Evolutionary conservation across 768 basidiomycete genomes (phyloP), one percentile per base, ranked within the genome.

Genomic region (Neoboletus subvelutipes): DNA sequence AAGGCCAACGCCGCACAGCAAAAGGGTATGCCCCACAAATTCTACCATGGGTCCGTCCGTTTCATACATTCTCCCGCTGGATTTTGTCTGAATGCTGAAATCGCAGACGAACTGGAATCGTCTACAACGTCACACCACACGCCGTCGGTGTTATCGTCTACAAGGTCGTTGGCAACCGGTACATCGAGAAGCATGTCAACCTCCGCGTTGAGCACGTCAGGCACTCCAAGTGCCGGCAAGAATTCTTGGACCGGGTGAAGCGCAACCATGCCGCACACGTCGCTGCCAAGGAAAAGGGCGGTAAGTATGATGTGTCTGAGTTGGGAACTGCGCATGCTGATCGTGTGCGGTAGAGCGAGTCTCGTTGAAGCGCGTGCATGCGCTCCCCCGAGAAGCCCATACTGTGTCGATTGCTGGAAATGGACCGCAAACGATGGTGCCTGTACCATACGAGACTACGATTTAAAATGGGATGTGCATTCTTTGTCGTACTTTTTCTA

Each of bases 21-120:
- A 86, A 96, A 95, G 89, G 97, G 97, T 77, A 97, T 98, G 94
- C 95, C 95, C 75, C 96, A 98, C 83, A 98, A 98, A 79, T 95
- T 83, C 84, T 94, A 94, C 82, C 93, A 94, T 67, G 93, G 92
- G 94, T 94, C 62, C 66, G 92, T 85, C 39, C 28, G 15, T 29
- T 45, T 42, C 28, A 26, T 49, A 4, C 36, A 26, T 49, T 12
- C 39, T 50, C 36, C 37, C 28, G 9, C 57, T 54, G 49, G 52
- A 18, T n/a, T 5, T n/a, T 36, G 26, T 52, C 48, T 56, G 31
- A 60, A 26, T 9, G 29, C 28, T 50, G 37, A 49, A 20, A 22
- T 20, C 65, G 63, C 71, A 95, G 95, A 67, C 94, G 95, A 67
- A 99, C 97, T 60, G 97, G 97, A 54, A 94, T 98, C 70, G 81